A percentile compares a stretch with the other conserved stretches of the same genome.
Evolutionary conservation across 1,284 basidiomycete genomes (phyloP).

Genomic region (Xanthoconium separans): DNA sequence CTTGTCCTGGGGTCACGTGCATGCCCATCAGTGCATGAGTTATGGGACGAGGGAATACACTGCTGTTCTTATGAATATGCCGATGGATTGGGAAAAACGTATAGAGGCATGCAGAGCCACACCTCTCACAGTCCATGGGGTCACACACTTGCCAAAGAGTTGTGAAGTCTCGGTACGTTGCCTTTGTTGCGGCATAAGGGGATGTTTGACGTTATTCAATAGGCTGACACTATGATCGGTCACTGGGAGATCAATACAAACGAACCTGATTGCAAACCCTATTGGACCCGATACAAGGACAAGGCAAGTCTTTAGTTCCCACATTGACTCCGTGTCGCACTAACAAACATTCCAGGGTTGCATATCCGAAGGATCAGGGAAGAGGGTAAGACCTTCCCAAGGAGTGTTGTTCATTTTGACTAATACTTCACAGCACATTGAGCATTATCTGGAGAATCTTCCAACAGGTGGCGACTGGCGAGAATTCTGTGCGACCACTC

Average conservation of each 20-base stretch:
- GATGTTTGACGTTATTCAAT: not conserved
- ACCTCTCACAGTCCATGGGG: conserved; percentile 26
- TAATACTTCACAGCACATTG: conserved; percentile 8
- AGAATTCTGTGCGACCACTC: conserved; percentile 35
- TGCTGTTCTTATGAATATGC: conserved; percentile 25
- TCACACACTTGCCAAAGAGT: conserved; percentile 15
- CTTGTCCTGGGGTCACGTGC: conserved; percentile 21
- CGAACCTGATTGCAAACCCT: conserved; percentile 23
- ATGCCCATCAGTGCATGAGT: conserved; percentile 24
- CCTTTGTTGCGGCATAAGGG: not conserved
- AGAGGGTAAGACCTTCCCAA: conserved; percentile 12
- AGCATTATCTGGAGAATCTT: conserved; percentile 30
- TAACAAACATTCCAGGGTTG: conserved; percentile 21
- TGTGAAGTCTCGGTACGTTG: conserved; percentile 27
- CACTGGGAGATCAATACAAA: conserved; percentile 21
- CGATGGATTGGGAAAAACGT: conserved; percentile 10
- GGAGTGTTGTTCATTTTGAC: not conserved
- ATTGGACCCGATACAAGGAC: conserved; percentile 25
- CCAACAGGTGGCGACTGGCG: conserved; percentile 27
- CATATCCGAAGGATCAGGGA: conserved; percentile 22
- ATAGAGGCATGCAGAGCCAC: conserved; percentile 25
- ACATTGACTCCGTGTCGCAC: not conserved
- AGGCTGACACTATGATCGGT: conserved; percentile 20
- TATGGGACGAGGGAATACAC: conserved; percentile 30
- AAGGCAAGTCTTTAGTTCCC: conserved; percentile 15